These are phyloP conservation scores for Dichomitus squalens DNA, from an alignment of 1,284 basidiomycete species.

Conservation along the genomic window DNA sequence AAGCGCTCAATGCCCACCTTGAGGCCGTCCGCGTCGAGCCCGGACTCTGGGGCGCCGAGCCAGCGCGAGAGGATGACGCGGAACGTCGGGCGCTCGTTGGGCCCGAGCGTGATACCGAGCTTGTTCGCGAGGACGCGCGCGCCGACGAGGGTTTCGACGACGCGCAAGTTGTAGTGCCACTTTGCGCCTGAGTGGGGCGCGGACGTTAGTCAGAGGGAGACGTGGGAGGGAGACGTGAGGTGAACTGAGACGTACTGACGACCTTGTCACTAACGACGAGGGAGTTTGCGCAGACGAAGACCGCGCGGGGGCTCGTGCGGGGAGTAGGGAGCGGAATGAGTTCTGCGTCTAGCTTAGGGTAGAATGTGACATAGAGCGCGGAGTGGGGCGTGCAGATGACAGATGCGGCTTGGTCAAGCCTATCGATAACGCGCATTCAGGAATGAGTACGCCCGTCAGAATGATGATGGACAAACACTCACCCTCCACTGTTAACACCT, in stretches of 20 bases:
- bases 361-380: constrained; percentile 81
- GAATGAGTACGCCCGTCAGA: too few species aligned
- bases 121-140: constrained; percentile 70
- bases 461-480: constrained; percentile 25
- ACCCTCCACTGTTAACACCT: constrained; percentile 82
- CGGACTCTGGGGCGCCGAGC: constrained; percentile 49
- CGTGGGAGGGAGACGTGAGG: neutral
- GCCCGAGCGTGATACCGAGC: constrained; percentile 48
- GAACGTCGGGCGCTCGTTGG: constrained; percentile 44
- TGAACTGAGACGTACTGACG: constrained; percentile 37
- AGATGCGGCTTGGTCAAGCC: constrained; percentile 86
- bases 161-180: constrained; percentile 83
- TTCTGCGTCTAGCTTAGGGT: constrained; percentile 69
- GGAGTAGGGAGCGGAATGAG: constrained; percentile 62
- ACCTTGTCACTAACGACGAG: constrained; percentile 85
- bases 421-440: constrained; percentile 25
- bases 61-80: constrained; percentile 51
- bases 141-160: constrained; percentile 82
- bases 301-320: constrained; percentile 45
- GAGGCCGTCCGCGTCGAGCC: constrained; percentile 46
- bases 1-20: constrained; percentile 51
- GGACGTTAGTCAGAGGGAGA: neutral
- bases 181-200: constrained; percentile 52
- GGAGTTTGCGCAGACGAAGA: constrained; percentile 84
- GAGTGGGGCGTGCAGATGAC: constrained; percentile 71